Evolutionary conservation across 2,329 filamentous ascomycete genomes (phyloP), one percentile per base, ranked within the genome.

Genomic region (Diaporthe sp.): DNA sequence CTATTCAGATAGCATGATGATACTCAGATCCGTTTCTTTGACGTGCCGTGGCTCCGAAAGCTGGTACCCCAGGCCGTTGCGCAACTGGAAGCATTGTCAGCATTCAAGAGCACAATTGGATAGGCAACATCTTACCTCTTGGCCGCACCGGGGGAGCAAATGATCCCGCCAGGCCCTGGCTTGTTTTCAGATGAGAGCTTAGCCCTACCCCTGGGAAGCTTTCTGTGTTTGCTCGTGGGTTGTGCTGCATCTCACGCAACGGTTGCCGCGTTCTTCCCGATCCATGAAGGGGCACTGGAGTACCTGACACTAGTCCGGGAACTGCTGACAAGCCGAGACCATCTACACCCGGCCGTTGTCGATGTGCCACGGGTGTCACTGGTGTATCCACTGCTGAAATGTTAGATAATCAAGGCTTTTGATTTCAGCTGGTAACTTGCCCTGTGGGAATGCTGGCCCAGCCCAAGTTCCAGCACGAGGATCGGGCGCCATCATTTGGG

Each of bases 321-420:
- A 82, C 80, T 8, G 78, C 80, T 28, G 82, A 80, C 39, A 84
- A 61, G 20, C 81, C 81, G 34, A 82, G 75, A 20, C 78, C 75
- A 31, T 60, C 68, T 49, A 22, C 47, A 70, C 70, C 28, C 76
- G 63, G 37, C 80, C 79, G 22, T 77, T 81, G 80, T n/a, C 81
- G 79, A 78, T 84, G 80, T 37, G 80, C 81, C 15, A 83, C 82
- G 25, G 83, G 83, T 1, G 83, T 84, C 42, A 82, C 51, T n/a
- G 82, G 81, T 20, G 82, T 49, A 34, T 81, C 81, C 8, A 76
- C 82, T 84, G 37, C 37, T 22, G 13, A 20, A 47, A 15, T 31
- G 7, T 72, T 51, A 53, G 73, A 7, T n/a, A 71, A 47, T 25
- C 13, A 20, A 13, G 17, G 22, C 20, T 12, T 10, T 44, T 1